These are phyloP conservation scores for Colletotrichum coccodes DNA, from an alignment of 2,329 filamentous ascomycete species.

Conservation along the genomic window DNA sequence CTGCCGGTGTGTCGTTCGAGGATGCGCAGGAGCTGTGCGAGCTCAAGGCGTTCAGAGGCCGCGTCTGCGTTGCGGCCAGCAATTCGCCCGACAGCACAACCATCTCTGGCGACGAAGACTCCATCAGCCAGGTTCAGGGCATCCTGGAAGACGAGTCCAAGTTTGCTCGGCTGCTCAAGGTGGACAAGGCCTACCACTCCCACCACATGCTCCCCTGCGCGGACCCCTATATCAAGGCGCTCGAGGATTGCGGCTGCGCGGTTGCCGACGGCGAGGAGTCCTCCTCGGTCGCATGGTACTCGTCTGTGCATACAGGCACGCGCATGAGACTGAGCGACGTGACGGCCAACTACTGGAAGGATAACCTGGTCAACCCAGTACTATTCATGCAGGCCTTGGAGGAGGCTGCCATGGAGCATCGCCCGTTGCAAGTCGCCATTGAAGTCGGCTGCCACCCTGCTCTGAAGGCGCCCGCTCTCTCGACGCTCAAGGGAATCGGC, in stretches of 20 bases:
- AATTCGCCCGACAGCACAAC: constrained; percentile 38
- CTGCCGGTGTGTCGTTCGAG: constrained; percentile 33
- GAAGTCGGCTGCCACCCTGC: constrained; percentile 50
- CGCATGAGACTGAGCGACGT: neutral
- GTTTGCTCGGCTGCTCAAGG: constrained; percentile 41
- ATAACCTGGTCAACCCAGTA: neutral
- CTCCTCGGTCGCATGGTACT: neutral
- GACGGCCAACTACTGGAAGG: neutral
- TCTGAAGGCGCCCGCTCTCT: constrained; percentile 46
- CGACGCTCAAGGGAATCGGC: constrained; percentile 23
- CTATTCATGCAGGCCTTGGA: constrained; percentile 30
- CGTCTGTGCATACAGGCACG: neutral
- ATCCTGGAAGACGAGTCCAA: constrained; percentile 34
- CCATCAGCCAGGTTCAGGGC: constrained; percentile 36
- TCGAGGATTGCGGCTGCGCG: neutral
- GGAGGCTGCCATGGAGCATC: no score
- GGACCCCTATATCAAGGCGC: neutral
- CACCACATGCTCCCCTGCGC: neutral
- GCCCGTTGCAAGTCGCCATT: constrained; percentile 35
- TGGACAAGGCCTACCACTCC: no score
- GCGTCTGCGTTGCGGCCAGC: constrained; percentile 36
- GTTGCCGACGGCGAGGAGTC: neutral
- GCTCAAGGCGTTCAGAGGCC: constrained; percentile 28
- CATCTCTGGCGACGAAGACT: constrained; percentile 40
- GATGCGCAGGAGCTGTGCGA: constrained; percentile 29